Base-by-base conservation (phyloP, 164 flowering plant species). In the Nelumbo lutea region DNA sequence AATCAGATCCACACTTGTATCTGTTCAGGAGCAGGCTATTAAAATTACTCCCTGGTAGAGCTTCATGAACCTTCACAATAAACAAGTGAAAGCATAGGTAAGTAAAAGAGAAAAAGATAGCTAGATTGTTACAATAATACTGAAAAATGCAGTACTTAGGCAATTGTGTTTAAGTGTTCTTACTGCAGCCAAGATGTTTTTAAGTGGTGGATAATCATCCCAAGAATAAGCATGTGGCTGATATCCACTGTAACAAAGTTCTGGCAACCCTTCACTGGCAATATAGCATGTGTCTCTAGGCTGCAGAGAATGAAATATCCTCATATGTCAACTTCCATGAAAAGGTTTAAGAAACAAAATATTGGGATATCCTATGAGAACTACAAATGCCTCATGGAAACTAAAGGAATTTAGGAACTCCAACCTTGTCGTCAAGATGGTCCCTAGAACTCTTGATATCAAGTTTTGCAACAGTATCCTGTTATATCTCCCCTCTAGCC, bases 221-320 rank as follows among this genome's bases (percentile, higher is more conserved):
- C 97, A 95, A 39, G 87, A 81, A 80, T 89, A 79, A 39, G 90
- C 85, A 76, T 77, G 84, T 2, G 96, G 97, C 74, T 81, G 79
- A 73, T 88, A 89, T 51, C 98, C 98, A 72, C 97, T 95, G 76
- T 95, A 92, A 70, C 72, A 78, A 66, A 89, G 76, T 27, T 83
- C 83, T 8, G 87, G 79, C 79, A 95, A 68, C 52, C 97, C 97
- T 55, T 70, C 69, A 69, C 76, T 78, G 13, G 97, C 93, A 53
- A 95, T 79, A 77, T 95, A 92, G 71, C 97, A 95, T 15, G 86
- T 86, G 66, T 95, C 98, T 75, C 98, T 85, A 10, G 92, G 96
- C 98, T 95, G 85, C 77, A 75, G 39, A 59, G 46, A 44, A 62
- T 52, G 48, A 45, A 38, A 9, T 57, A 13, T 15, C 4, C 51